These are phyloP conservation scores for Geranomyces michiganensis DNA, from an alignment of 192 early-diverging fungal genomes.

Conservation along the genomic window DNA sequence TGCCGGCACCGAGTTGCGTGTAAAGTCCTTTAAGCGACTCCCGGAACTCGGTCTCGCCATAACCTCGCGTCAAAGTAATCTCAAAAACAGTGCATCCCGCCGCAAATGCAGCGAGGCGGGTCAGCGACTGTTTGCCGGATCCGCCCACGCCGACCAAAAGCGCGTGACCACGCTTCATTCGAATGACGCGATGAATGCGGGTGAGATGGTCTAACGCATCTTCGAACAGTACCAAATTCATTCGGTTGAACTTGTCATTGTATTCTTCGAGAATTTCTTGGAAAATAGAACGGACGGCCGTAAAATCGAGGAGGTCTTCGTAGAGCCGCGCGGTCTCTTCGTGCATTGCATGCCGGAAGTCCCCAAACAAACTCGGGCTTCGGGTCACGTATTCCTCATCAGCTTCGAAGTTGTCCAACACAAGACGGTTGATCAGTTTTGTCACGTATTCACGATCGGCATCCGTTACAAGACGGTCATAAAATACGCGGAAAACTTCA, in stretches of 20 bases:
- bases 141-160: conserved; percentile 66
- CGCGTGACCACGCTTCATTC: conserved; percentile 60
- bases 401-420: conserved; percentile 62
- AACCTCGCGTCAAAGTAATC: conserved; percentile 60
- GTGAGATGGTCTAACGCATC: conserved; percentile 64
- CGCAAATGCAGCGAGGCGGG: conserved; percentile 56
- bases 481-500: conserved; percentile 59
- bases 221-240: conserved; percentile 68
- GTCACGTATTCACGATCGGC: conserved; percentile 55
- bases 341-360: conserved; percentile 62
- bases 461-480: conserved; percentile 60
- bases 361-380: conserved; percentile 62
- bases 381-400: conserved; percentile 57
- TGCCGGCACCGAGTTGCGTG: conserved; percentile 50
- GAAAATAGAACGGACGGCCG: conserved; percentile 61
- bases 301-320: conserved; percentile 64
- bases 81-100: conserved; percentile 62
- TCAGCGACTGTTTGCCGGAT: conserved; percentile 64
- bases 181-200: conserved; percentile 57
- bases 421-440: conserved; percentile 58
- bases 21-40: conserved; percentile 59
- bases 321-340: conserved; percentile 61
- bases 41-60: conserved; percentile 61
- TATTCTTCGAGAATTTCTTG: conserved; percentile 65
- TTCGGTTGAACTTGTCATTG: conserved; percentile 62